Base-by-base conservation (phyloP, 192 early-diverging fungal species). In the Funneliformis mosseae region DNA sequence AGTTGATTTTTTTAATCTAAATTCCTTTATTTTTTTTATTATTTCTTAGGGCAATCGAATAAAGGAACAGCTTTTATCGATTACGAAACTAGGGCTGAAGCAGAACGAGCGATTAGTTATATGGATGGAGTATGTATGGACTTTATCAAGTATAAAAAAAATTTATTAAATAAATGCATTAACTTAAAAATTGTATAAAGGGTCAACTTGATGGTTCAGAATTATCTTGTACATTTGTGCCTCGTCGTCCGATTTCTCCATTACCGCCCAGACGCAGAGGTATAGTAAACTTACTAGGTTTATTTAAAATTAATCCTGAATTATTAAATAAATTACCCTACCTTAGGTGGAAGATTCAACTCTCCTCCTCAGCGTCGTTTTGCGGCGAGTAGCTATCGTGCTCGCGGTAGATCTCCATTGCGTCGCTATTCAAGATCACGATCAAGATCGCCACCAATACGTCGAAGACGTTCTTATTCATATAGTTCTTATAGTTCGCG, bases 121-220 rank as follows among this genome's bases (percentile, higher is more conserved):
- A 88, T 88, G 87, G 82, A 88, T 76, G 78, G 84, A 61, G 85
- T 87, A 87, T 70, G 71, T 48, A 41, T 66, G 63, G 7, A 66
- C 42, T n/a, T 66, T 9, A 2, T 25, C 27, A 43, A 48, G 14
- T 38, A 39, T 9, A 39, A 38, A 45, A 28, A 48, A 50, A 42
- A 46, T 42, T 45, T 1, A 69, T 72, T 23, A 68, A 55, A 18
- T 25, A 5, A 33, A 38, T 33, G n/a, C 62, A 38, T 64, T n/a
- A 25, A 55, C 16, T 74, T 23, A 43, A 70, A 8, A 42, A 55
- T 39, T 41, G 45, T 48, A 42, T 23, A n/a, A 27, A 85, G 84
- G 87, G 85, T 39, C 87, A 88, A 81, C 78, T 88, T 74, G 87
- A 88, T 80, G 87, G 87, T 23, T 76, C 83, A 45, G 50, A 25